A percentile compares a stretch with the other conserved stretches of the same genome.
phyloP scores from a whole-genome alignment of 192 early-diverging fungal genomes.

The Coemansia sp. region DNA sequence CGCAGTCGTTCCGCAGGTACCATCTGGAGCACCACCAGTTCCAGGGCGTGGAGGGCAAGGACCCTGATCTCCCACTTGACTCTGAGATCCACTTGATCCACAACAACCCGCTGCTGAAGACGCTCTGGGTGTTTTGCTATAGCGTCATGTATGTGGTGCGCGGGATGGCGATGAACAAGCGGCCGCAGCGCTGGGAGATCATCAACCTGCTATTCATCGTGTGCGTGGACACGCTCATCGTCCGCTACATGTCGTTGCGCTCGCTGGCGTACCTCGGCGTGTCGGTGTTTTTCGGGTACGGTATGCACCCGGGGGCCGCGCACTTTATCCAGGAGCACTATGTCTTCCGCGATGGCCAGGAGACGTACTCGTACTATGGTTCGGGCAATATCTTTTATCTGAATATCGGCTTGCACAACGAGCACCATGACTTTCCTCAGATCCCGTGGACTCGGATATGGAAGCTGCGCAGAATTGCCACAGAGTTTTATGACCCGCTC shows the following conservation, averaged over 20 bases:
- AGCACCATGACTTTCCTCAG: constrained; percentile 93
- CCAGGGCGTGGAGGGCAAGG: constrained; percentile 90
- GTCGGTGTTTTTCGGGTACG: constrained; percentile 79
- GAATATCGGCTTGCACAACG: constrained; percentile 97
- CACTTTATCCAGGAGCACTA: constrained; percentile 98
- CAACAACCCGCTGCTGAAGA: constrained; percentile 66
- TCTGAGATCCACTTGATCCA: constrained; percentile 76
- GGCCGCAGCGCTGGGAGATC: constrained; percentile 69
- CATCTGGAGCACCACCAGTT: constrained; percentile 96
- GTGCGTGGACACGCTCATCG: constrained; percentile 56
- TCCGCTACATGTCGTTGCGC: constrained; percentile 56
- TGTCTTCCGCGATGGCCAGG: constrained; percentile 86
- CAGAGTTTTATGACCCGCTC: constrained; percentile 87
- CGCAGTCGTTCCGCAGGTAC: constrained; percentile 80
- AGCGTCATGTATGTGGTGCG: constrained; percentile 80
- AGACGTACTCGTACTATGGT: constrained; percentile 97
- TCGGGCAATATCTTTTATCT: constrained; percentile 78
- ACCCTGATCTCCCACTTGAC: constrained; percentile 89
- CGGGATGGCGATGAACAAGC: constrained; percentile 61
- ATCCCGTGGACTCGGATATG: constrained; percentile 87
- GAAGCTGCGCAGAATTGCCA: constrained; percentile 69
- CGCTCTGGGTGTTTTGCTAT: constrained; percentile 79
- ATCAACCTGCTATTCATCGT: constrained; percentile 66
- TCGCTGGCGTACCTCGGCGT: constrained; percentile 66
- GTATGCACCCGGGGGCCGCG: constrained; percentile 87